Base-by-base conservation (phyloP, 495 filamentous ascomycete species). In the Elasticomyces elasticus region DNA sequence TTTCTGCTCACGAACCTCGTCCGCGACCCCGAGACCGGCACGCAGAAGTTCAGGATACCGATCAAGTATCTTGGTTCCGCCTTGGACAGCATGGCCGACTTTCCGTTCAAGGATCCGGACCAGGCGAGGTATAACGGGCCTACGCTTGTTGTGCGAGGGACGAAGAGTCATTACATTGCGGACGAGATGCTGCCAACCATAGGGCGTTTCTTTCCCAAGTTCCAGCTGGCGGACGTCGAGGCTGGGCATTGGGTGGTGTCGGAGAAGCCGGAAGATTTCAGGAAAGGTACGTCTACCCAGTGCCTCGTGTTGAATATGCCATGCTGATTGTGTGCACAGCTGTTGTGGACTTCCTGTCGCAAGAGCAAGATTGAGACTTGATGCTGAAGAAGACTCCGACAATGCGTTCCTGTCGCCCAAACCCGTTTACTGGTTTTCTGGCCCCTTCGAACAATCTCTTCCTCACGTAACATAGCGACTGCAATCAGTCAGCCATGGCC, bases 191-290 rank as follows among this genome's bases (percentile, higher is more conserved):
- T 98, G 27, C 91, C 92, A 10, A 70, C 85, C 4, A 87, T 95
- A 55, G 94, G 89, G 20, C 75, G 76, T 55, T 96, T 97, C 68
- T 98, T 96, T 66, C 92, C 92, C 25, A 72, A 76, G 37, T 92
- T 95, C 53, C 67, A 78, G 62, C 64, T 96, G 28, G 79, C 75
- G 13, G 90, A 95, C 71, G 78, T 96, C 30, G 86, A 95, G 19
- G 78, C 84, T 5, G 92, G 92, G 0, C 92, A 98, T 65, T 97
- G 92, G 92, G 72, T 98, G 0, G 91, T 94, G 59, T 87, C 86
- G 10, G 91, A 97, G 74, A 86, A 89, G 53, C 92, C 92, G 0
- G 84, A 92, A 65, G 83, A 72, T 2, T 98, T 98, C 64, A 76
- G 84, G 63, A 72, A 80, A 74, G 85, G 88, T 94, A 67, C 68